Evolutionary conservation across 306 rosid species (phyloP).

Genomic region (Ormosia semicastrata): DNA sequence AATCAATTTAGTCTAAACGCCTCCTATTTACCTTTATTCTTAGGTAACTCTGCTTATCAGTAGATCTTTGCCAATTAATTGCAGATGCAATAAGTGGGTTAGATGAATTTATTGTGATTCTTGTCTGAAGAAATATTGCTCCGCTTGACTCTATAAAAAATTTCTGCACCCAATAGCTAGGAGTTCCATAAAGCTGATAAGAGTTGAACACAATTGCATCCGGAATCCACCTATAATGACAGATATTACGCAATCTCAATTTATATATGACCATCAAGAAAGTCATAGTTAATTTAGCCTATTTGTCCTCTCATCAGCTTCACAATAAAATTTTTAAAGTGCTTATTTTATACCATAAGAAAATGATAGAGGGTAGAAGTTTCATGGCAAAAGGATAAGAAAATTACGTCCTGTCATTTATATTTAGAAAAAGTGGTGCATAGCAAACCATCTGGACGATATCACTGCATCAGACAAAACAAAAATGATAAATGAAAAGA

Average conservation of each 20-base stretch:
- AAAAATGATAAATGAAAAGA: not conserved
- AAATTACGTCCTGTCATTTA: conserved; percentile 50
- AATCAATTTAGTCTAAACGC: not conserved
- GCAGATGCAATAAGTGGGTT: conserved; percentile 48
- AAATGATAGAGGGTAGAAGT: not conserved
- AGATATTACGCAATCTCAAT: not conserved
- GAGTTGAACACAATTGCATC: conserved; percentile 69
- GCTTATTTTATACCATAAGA: not conserved
- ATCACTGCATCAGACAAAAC: conserved; percentile 44
- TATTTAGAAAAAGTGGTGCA: conserved; percentile 64
- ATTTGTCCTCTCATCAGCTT: not conserved
- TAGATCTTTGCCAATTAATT: conserved; percentile 35
- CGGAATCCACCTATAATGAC: conserved; percentile 48
- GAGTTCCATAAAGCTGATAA: conserved; percentile 52
- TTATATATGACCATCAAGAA: not conserved
- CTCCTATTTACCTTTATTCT: conserved; percentile 50
- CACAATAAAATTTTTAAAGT: not conserved
- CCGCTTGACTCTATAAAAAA: conserved; percentile 54
- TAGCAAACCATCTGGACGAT: conserved; percentile 60
- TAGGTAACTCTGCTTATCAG: conserved; percentile 25
- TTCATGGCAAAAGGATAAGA: not conserved
- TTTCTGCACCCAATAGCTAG: conserved; percentile 61
- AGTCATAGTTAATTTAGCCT: too few relatives aligned
- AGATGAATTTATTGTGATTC: conserved; percentile 31
- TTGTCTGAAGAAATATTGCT: conserved; percentile 47